Percentiles rank a stretch among this genome's conserved stretches.
Conservation (phyloP, 495 filamentous ascomycete genomes). For the Penicillium simplicissimum region DNA sequence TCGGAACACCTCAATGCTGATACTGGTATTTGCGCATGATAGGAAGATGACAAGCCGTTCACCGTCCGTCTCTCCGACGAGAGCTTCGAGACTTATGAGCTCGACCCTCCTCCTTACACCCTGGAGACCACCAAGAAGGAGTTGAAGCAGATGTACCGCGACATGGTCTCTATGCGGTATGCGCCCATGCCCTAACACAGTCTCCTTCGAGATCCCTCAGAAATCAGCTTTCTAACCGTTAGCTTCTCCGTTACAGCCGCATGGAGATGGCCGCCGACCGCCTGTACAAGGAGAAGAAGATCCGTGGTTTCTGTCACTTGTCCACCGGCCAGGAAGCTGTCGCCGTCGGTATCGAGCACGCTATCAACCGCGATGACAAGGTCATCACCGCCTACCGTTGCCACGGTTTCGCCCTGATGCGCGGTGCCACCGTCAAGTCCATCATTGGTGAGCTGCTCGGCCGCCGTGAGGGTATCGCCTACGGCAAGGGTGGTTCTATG, state of each 20-base stretch:
- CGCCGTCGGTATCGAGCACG: conserved; percentile 94
- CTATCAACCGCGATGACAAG: conserved; percentile 85
- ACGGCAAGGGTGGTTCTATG: conserved; percentile 99
- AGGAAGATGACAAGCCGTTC: conserved; percentile 96
- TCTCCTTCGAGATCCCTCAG: neutral
- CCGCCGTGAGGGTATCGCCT: conserved; percentile 91
- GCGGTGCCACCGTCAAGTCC: conserved; percentile 84
- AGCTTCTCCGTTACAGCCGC: conserved; percentile 57
- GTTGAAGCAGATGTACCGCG: conserved; percentile 97
- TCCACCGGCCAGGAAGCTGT: conserved; percentile 98
- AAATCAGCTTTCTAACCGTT: conserved; percentile 6
- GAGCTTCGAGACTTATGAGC: conserved; percentile 99
- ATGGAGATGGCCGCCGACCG: conserved; percentile 99
- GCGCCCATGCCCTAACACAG: conserved; percentile 16
- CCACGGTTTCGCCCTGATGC: conserved; percentile 97
- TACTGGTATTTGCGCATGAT: conserved; percentile 14
- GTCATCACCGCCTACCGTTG: conserved; percentile 98
- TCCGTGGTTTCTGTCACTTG: conserved; percentile 98
- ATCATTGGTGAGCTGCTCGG: conserved; percentile 97
- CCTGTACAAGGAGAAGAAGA: conserved; percentile 99
- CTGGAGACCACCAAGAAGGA: conserved; percentile 93
- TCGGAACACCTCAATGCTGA: conserved; percentile 28
- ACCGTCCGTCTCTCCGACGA: conserved; percentile 89
- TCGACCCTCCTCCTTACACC: conserved; percentile 91
- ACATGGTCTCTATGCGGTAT: conserved; percentile 94